Conservation (phyloP, 768 basidiomycete species). For the Mycena chlorophos region DNA sequence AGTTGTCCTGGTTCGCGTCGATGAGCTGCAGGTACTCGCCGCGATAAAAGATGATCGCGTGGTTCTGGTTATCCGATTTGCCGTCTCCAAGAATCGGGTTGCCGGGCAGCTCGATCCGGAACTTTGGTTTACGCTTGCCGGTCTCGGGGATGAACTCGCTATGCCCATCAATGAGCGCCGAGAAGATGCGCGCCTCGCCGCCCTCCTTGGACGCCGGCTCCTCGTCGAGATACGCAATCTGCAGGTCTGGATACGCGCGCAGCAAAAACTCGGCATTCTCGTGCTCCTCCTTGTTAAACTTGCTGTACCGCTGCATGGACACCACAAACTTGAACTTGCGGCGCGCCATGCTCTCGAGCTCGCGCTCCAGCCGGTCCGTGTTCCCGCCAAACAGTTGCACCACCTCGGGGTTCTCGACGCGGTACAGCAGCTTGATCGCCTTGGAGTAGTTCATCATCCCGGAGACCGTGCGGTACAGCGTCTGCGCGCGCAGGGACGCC, state of each 20-base stretch:
- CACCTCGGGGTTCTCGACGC: conserved; percentile 98
- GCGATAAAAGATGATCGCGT: conserved; percentile 98
- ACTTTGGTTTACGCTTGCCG: conserved; percentile 90
- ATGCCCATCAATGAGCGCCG: conserved; percentile 95
- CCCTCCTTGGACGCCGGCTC: conserved; percentile 93
- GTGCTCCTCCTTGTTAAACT: conserved; percentile 99
- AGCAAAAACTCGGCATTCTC: conserved; percentile 98
- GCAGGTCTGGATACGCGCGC: conserved; percentile 96
- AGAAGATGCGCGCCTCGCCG: conserved; percentile 93
- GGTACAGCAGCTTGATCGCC: conserved; percentile 97
- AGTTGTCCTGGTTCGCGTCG: conserved; percentile 99
- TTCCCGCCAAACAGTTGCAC: conserved; percentile 98
- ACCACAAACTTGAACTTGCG: conserved; percentile 99
- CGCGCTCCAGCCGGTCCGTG: conserved; percentile 93
- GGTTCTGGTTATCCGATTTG: conserved; percentile 99
- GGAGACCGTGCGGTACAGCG: conserved; percentile 97
- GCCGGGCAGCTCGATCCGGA: conserved; percentile 96
- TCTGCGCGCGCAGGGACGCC: conserved; percentile 98
- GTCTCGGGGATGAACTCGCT: conserved; percentile 92
- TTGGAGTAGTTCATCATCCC: conserved; percentile 99
- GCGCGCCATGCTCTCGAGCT: conserved; percentile 95
- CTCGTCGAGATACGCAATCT: conserved; percentile 98
- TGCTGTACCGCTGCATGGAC: conserved; percentile 98
- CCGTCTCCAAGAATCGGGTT: conserved; percentile 99
- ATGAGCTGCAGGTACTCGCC: conserved; percentile 99